A percentile compares a stretch with the other conserved stretches of the same genome.
Evolutionary conservation across 495 filamentous ascomycete genomes (phyloP).

Genomic region (Pseudoneurospora amorphoporcata): DNA sequence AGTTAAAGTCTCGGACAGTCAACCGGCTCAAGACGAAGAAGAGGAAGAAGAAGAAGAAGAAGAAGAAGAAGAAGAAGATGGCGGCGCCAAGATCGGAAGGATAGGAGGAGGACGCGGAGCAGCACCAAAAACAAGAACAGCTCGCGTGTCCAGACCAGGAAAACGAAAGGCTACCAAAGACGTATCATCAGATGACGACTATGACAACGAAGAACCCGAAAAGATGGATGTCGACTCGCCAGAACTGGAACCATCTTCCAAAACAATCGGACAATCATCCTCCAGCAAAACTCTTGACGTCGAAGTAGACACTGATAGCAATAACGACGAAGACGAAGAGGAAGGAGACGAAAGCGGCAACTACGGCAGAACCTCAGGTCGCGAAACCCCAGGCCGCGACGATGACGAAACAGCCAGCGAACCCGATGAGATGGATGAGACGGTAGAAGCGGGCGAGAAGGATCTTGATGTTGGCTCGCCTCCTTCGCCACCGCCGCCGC

Average conservation of each 20-base stretch:
- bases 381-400: constrained; percentile 31
- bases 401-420: constrained; percentile 33
- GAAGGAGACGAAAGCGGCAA: constrained; percentile 16
- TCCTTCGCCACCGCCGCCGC: constrained; percentile 8
- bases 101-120: not conserved
- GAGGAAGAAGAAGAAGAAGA: not conserved
- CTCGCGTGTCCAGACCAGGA: constrained; percentile 24
- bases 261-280: not conserved
- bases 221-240: constrained; percentile 48
- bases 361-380: not conserved
- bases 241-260: constrained; percentile 3
- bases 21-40: not conserved
- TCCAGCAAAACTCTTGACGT: not conserved
- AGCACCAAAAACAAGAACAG: constrained; percentile 7
- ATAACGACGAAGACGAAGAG: constrained; percentile 5
- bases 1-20: not conserved
- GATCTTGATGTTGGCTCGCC: constrained; percentile 12
- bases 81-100: not conserved
- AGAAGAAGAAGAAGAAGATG: not conserved
- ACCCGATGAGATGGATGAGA: constrained; percentile 30
- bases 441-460: not conserved
- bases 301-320: not conserved
- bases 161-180: constrained; percentile 42
- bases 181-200: constrained; percentile 23
- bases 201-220: constrained; percentile 39